Evolutionary conservation across 106 monocot species (phyloP).

Genomic region (Dioscorea alata): DNA sequence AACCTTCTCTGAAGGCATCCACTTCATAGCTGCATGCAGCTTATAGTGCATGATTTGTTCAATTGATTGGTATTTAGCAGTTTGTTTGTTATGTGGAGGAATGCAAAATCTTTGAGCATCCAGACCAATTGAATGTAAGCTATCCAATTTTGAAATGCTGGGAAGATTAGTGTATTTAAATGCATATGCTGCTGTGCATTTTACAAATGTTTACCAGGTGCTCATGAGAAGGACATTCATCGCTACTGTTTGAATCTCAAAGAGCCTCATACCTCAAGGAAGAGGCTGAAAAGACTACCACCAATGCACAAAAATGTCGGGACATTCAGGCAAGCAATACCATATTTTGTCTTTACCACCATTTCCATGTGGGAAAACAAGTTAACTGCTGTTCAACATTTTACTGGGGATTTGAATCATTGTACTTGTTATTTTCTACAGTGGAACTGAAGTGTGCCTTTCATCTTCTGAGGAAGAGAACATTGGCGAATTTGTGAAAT

Average conservation of each 20-base stretch:
- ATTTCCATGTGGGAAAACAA: neutral
- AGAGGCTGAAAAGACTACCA: constrained; percentile 31
- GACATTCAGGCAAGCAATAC: constrained; percentile 43
- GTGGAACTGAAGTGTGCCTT: constrained; percentile 59
- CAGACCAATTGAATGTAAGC: neutral
- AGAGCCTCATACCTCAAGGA: constrained; percentile 17
- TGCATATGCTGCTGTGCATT: neutral
- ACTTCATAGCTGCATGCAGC: neutral
- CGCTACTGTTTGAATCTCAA: constrained; percentile 34
- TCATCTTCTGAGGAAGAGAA: constrained; percentile 23
- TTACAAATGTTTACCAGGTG: constrained; percentile 23
- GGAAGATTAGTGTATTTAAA: neutral
- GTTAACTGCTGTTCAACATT: neutral
- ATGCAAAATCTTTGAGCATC: neutral
- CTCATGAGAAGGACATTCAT: constrained; percentile 44
- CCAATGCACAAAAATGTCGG: constrained; percentile 36
- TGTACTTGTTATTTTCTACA: constrained; percentile 8
- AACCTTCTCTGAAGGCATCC: no score
- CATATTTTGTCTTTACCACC: neutral
- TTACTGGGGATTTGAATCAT: neutral
- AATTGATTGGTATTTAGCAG: neutral
- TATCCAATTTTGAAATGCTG: neutral
- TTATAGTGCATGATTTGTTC: neutral
- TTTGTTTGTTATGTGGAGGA: neutral
- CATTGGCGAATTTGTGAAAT: constrained; percentile 32